A percentile compares a stretch with the other conserved stretches of the same genome.
Evolutionary conservation across 805 yeast genomes (phyloP).

Genomic region (Candida verbasci): DNA sequence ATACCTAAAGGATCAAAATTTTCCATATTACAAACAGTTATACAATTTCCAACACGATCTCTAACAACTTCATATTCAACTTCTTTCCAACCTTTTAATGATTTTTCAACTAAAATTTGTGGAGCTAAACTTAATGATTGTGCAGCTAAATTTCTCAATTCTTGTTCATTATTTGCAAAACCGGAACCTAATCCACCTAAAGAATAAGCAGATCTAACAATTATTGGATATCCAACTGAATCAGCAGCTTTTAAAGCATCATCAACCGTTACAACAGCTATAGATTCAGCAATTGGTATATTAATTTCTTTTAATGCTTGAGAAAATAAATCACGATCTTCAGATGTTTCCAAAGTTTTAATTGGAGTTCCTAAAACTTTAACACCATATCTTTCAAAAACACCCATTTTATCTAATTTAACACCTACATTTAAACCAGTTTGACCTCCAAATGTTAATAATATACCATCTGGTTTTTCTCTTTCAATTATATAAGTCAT

Average conservation of each 20-base stretch:
- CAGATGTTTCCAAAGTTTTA: constrained; percentile 91
- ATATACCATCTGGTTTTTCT: constrained; percentile 93
- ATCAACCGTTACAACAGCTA: constrained; percentile 91
- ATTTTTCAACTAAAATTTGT: constrained; percentile 93
- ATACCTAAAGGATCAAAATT: constrained; percentile 97
- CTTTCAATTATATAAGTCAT: constrained; percentile 92
- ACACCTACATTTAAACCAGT: constrained; percentile 97
- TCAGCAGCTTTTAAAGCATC: constrained; percentile 91
- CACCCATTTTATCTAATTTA: constrained; percentile 90
- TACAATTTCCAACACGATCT: constrained; percentile 94
- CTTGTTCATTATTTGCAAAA: constrained; percentile 79
- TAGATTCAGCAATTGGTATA: constrained; percentile 94
- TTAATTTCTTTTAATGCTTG: constrained; percentile 91
- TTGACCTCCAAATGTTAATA: constrained; percentile 97
- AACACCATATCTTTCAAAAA: constrained; percentile 82
- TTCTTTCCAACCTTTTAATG: constrained; percentile 98
- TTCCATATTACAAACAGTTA: constrained; percentile 99
- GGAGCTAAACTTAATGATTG: constrained; percentile 89
- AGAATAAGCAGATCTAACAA: constrained; percentile 96
- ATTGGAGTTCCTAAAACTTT: constrained; percentile 98
- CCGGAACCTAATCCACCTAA: constrained; percentile 98
- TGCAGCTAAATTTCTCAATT: constrained; percentile 81
- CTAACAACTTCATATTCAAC: constrained; percentile 98
- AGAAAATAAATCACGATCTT: constrained; percentile 95
- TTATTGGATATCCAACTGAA: constrained; percentile 87